Conservation (phyloP, 2,329 filamentous ascomycete genomes). For the Chaetomium olivaceum region DNA sequence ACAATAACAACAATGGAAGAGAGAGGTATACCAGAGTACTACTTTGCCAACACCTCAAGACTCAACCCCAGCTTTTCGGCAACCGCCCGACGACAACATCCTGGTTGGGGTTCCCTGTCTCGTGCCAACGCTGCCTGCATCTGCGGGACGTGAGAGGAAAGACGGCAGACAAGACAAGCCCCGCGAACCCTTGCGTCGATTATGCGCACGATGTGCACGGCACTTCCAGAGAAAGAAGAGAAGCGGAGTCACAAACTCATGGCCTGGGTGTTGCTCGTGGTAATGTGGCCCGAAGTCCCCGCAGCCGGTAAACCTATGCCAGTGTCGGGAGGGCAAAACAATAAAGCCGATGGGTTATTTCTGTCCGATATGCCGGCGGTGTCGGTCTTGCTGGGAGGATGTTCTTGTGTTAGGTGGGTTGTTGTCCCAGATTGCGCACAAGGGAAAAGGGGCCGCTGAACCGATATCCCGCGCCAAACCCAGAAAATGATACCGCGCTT, state of each 20-base stretch:
- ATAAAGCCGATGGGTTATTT: background rate
- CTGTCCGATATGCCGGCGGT: background rate
- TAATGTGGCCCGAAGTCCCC: background rate
- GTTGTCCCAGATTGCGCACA: background rate
- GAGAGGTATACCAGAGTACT: background rate
- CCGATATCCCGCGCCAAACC: background rate
- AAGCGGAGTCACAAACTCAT: background rate
- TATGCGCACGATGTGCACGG: background rate
- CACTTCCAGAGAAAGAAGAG: background rate
- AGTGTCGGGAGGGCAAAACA: background rate
- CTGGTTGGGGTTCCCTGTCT: background rate
- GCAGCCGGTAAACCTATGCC: background rate
- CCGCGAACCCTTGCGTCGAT: background rate
- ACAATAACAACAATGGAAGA: background rate
- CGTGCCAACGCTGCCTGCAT: background rate
- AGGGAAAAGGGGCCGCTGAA: background rate
- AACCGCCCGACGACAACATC: background rate
- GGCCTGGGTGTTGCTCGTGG: background rate
- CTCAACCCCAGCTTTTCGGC: background rate
- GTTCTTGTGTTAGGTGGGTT: background rate
- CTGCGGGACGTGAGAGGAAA: background rate
- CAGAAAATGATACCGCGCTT: background rate
- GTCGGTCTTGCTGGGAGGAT: background rate
- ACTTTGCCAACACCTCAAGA: background rate
- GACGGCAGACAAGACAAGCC: background rate